A percentile compares a stretch with the other conserved stretches of the same genome.
Conservation (phyloP, 2,329 filamentous ascomycete genomes). For the Fusarium multiceps region DNA sequence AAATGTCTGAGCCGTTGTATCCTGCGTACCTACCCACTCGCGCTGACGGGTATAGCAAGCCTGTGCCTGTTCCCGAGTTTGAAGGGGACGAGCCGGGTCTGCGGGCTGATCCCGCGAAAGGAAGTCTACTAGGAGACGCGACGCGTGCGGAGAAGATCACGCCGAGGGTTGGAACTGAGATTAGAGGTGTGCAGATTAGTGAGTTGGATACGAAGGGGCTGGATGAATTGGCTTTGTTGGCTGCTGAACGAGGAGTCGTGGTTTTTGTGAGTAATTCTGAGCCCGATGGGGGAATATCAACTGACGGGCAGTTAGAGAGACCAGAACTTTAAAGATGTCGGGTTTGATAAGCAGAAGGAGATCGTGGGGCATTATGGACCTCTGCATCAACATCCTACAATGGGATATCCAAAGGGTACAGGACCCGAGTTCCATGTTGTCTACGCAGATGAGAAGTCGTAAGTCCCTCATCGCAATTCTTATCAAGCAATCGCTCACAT, state of each 20-base stretch:
- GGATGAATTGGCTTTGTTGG: constrained; percentile 47
- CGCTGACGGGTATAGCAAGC: constrained; percentile 46
- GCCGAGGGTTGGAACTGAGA: constrained; percentile 46
- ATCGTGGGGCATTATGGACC: constrained; percentile 49
- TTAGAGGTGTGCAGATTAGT: constrained; percentile 47
- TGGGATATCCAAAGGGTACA: constrained; percentile 48
- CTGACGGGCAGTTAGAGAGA: constrained; percentile 39
- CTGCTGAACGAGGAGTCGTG: constrained; percentile 48
- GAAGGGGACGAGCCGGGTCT: constrained; percentile 48
- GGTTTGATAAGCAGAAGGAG: constrained; percentile 47
- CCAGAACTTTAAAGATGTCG: constrained; percentile 49
- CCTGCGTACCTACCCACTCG: constrained; percentile 50
- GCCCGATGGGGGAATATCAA: fast-evolving
- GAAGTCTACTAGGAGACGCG: constrained; percentile 37
- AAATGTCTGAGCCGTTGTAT: constrained; percentile 45
- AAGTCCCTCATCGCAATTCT: not conserved
- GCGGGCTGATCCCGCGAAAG: constrained; percentile 46
- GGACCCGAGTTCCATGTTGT: constrained; percentile 50
- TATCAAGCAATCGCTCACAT: fast-evolving
- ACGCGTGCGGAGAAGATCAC: constrained; percentile 40
- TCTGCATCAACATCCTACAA: constrained; percentile 48
- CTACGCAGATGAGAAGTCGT: constrained; percentile 49
- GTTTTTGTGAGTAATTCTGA: constrained; percentile 43
- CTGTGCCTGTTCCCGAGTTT: constrained; percentile 43
- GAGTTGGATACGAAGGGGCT: constrained; percentile 40